phyloP scores from a whole-genome alignment of 176 grass and related monocot species.

The Pontederia crassipes region DNA sequence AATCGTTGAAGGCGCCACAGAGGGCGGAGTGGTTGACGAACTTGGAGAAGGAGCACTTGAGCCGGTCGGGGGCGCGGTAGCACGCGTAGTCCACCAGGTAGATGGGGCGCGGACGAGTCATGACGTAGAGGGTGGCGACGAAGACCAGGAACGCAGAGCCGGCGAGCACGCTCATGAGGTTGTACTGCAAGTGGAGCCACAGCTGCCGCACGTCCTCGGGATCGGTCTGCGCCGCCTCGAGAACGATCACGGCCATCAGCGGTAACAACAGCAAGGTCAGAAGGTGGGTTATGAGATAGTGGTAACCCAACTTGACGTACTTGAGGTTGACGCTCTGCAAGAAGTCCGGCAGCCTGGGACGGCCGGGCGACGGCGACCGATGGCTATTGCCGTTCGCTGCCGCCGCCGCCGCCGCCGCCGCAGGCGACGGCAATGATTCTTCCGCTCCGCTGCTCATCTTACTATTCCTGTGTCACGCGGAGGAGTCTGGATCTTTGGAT shows the following conservation, averaged over 20 bases:
- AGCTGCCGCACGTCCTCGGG: slow-evolving; percentile 64
- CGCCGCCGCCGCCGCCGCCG: too few species aligned
- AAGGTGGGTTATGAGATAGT: slow-evolving; percentile 89
- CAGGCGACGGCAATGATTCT: too few species aligned
- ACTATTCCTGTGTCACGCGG: too few species aligned
- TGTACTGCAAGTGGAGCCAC: slow-evolving; percentile 88
- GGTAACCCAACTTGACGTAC: slow-evolving; percentile 95
- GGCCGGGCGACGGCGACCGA: slow-evolving; percentile 19
- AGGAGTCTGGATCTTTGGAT: too few species aligned
- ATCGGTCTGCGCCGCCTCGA: slow-evolving; percentile 81
- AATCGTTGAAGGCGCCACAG: slow-evolving; percentile 49
- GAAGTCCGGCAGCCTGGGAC: slow-evolving; percentile 85
- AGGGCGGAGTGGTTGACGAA: slow-evolving; percentile 67
- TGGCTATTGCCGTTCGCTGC: too few species aligned
- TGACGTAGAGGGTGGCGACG: slow-evolving; percentile 62
- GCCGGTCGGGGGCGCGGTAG: slow-evolving; percentile 42
- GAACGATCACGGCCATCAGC: slow-evolving; percentile 71
- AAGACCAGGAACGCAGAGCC: slow-evolving; percentile 86
- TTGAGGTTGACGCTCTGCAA: slow-evolving; percentile 98
- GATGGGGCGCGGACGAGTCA: slow-evolving; percentile 62
- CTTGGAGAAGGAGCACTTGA: slow-evolving; percentile 35
- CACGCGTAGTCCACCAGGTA: slow-evolving; percentile 85
- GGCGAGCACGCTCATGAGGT: slow-evolving; percentile 72
- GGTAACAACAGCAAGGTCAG: slow-evolving; percentile 67
- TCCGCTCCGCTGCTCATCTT: too few species aligned